Percentiles rank a stretch among this genome's conserved stretches.
Conservation (phyloP, 2,329 filamentous ascomycete species). For the Talaromyces amestolkiae region DNA sequence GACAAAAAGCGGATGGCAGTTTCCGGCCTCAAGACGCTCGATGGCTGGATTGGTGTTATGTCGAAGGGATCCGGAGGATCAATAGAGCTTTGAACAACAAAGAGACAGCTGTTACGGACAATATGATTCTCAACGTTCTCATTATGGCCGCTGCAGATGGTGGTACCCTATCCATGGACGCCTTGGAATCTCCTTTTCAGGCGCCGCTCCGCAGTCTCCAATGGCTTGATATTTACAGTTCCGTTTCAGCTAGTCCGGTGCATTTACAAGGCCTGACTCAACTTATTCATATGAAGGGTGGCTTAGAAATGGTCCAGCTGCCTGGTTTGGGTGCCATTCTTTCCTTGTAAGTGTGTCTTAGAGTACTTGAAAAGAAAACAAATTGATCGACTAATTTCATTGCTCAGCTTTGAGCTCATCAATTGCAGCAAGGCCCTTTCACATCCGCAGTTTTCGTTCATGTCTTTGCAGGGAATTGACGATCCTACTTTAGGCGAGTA, state of each 20-base stretch:
- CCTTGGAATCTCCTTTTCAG: conserved; percentile 16
- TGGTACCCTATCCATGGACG: background rate
- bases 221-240: conserved; percentile 24
- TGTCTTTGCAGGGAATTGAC: background rate
- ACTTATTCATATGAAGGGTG: conserved; percentile 27
- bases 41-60: conserved; percentile 10
- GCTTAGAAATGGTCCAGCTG: conserved; percentile 27
- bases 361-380: background rate
- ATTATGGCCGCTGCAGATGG: conserved; percentile 9
- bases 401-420: background rate
- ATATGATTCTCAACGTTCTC: conserved; percentile 13
- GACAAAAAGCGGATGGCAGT: background rate
- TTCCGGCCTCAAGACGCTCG: background rate
- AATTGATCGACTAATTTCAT: background rate
- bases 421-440: background rate
- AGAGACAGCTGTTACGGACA: conserved; percentile 16
- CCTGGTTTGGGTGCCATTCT: conserved; percentile 31
- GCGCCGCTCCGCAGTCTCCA: conserved; percentile 22
- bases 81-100: conserved; percentile 16
- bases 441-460: conserved; percentile 9
- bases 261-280: conserved; percentile 20
- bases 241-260: conserved; percentile 18
- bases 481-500: background rate
- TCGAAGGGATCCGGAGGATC: conserved; percentile 7
- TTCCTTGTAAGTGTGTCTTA: conserved; percentile 24